Percentiles rank a stretch among this genome's conserved stretches.
phyloP scores from a whole-genome alignment of 768 basidiomycete species.

The Gyrodon lividus region DNA sequence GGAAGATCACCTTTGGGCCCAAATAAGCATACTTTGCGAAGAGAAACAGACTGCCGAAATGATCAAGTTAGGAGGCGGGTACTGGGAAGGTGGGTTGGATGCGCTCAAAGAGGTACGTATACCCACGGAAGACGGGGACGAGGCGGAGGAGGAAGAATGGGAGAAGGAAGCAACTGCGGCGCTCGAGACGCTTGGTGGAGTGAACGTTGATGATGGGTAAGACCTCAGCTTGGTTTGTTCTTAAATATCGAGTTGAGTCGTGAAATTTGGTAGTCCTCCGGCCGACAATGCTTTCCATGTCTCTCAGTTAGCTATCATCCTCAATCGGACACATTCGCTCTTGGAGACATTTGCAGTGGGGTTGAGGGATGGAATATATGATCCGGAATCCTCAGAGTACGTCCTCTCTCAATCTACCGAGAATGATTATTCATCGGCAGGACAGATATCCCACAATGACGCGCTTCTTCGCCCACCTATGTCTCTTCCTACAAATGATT shows the following conservation, averaged over 20 bases:
- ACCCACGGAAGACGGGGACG: conserved; percentile 28
- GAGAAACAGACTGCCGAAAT: conserved; percentile 75
- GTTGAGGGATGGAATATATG: conserved; percentile 50
- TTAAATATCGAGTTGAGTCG: conserved; percentile 4
- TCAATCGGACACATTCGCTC: conserved; percentile 64
- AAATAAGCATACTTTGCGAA: conserved; percentile 77
- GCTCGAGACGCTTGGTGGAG: conserved; percentile 55
- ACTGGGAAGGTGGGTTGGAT: conserved; percentile 71
- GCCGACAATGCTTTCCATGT: conserved; percentile 79
- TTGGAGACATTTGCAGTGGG: conserved; percentile 67
- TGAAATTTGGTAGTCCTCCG: conserved; percentile 40
- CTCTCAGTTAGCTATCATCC: conserved; percentile 77
- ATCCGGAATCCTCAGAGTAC: conserved; percentile 53
- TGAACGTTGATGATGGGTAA: conserved; percentile 66
- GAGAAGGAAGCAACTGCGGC: conserved; percentile 59
- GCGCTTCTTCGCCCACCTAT: conserved; percentile 93
- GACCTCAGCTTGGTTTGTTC: conserved; percentile 12
- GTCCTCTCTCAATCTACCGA: conserved; percentile 25
- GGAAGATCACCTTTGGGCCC: conserved; percentile 97
- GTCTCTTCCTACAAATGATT: conserved; percentile 84
- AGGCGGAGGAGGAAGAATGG: conserved; percentile 55
- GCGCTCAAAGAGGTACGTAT: conserved; percentile 41
- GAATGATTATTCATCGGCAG: conserved; percentile 1
- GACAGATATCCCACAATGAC: conserved; percentile 66
- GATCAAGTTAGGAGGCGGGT: conserved; percentile 60